phyloP scores from a whole-genome alignment of 2,329 filamentous ascomycete species.

The Purpureocillium takamizusanense region DNA sequence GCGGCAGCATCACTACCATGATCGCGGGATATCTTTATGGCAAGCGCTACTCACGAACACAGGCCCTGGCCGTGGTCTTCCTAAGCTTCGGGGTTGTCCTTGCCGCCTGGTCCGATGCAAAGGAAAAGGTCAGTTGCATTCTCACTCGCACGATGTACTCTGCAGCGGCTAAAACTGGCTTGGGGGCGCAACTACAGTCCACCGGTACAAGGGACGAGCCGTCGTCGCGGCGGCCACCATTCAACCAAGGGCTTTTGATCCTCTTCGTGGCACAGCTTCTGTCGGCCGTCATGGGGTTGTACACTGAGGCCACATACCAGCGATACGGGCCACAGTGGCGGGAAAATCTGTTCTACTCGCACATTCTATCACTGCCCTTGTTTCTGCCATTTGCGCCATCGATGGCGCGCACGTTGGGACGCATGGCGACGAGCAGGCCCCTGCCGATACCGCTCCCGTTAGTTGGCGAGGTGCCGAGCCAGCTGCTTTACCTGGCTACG shows the following conservation, averaged over 20 bases:
- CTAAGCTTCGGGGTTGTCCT: slow-evolving; percentile 80
- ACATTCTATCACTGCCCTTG: slow-evolving; percentile 64
- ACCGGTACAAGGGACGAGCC: background rate
- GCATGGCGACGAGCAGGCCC: slow-evolving; percentile 54
- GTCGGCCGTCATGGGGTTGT: slow-evolving; percentile 89
- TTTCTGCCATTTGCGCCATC: slow-evolving; percentile 65
- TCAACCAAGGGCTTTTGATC: slow-evolving; percentile 62
- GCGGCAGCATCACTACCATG: slow-evolving; percentile 94
- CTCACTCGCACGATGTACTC: background rate
- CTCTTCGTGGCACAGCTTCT: slow-evolving; percentile 83
- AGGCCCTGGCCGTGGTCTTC: slow-evolving; percentile 72
- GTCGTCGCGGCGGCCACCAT: slow-evolving; percentile 16
- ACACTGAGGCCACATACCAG: slow-evolving; percentile 84
- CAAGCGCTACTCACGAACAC: slow-evolving; percentile 71
- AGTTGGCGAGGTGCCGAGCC: slow-evolving; percentile 44
- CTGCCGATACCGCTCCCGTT: slow-evolving; percentile 26
- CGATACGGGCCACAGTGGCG: slow-evolving; percentile 84
- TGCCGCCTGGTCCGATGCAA: slow-evolving; percentile 83
- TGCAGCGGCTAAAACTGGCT: background rate
- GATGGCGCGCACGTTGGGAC: slow-evolving; percentile 54
- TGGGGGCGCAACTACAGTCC: background rate
- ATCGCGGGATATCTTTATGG: slow-evolving; percentile 79
- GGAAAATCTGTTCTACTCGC: slow-evolving; percentile 93
- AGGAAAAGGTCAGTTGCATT: slow-evolving; percentile 58
- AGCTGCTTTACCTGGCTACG: slow-evolving; percentile 60